Evolutionary conservation across 2,329 filamentous ascomycete species (phyloP), one percentile per base, ranked within the genome.

Genomic region (Ophiocordyceps robertsii): DNA sequence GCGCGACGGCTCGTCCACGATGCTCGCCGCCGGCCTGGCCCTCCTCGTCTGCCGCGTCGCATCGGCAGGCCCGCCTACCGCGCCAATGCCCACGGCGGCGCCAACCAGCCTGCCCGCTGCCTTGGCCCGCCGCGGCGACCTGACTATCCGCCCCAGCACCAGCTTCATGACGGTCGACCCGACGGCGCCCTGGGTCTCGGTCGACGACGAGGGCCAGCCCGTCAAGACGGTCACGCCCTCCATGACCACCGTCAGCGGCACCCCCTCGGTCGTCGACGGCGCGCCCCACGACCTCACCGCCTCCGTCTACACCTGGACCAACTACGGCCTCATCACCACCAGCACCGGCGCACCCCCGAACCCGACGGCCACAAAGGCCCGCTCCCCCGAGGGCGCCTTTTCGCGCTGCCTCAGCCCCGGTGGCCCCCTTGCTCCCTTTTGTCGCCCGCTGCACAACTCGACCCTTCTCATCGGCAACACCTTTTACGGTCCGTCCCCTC

Each of bases 171-270:
- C 40, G n/a, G 35, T 38, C 35, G 40, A 35, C 35, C 16, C 40
- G 36, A 64, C 65, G 6, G 65, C 64, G 17, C 62, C 66, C 30
- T 77, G 73, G 73, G 68, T 76, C 38, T 64, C 61, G 4, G 67
- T 77, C 46, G 61, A 68, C 53, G 62, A 65, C 40, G 61, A 68
- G 37, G 68, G 68, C 49, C 57, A 57, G 30, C 64, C 70, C 19
- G 50, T 46, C 14, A 61, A 55, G 38, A 76, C 72, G 10, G 57
- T 69, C 45, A 75, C 72, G 11, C 72, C 73, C 12, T 58, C 65
- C 12, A 49, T 62, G 29, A 71, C 63, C 37, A 70, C 69, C 21
- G 53, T 70, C 46, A 51, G 57, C 47, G 72, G 70, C 40, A 65
- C 69, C 4, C 56, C 55, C 19, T 44, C 59, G 13, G 46, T 57